Evolutionary conservation across 148 eudicot genomes (phyloP).

Genomic region (Vaccinium corymbosum): DNA sequence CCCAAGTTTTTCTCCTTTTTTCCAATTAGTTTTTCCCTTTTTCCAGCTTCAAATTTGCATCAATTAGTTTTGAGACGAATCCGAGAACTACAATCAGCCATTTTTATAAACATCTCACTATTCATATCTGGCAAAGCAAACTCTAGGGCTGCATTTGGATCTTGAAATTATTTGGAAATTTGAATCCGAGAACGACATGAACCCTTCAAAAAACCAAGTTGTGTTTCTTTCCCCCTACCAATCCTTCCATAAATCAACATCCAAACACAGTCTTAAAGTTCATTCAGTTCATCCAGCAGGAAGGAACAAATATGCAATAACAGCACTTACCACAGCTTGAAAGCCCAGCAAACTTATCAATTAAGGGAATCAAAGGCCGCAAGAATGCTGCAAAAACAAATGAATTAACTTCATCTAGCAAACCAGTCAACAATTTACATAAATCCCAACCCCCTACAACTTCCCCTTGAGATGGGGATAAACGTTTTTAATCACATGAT

Average conservation of each 20-base stretch:
- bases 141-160: neutral
- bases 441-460: neutral
- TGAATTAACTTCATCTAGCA: neutral
- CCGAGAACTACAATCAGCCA: neutral
- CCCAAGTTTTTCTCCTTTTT: too few relatives aligned
- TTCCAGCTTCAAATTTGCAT: too few relatives aligned
- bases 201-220: neutral
- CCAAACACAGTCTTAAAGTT: neutral
- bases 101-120: neutral
- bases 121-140: neutral
- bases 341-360: neutral
- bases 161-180: neutral
- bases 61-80: too few relatives aligned
- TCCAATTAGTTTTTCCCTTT: too few relatives aligned
- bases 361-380: neutral
- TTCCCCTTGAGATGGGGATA: neutral
- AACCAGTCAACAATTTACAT: neutral
- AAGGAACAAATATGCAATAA: neutral
- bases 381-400: neutral
- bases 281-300: neutral
- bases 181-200: neutral
- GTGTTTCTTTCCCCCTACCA: neutral
- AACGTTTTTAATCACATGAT: neutral
- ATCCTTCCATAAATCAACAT: neutral
- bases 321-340: neutral